Percentiles rank a stretch among this genome's conserved stretches.
These are phyloP conservation scores for Ophioceras dolichostomum DNA, from an alignment of 2,329 filamentous ascomycete genomes.

Conservation along the genomic window DNA sequence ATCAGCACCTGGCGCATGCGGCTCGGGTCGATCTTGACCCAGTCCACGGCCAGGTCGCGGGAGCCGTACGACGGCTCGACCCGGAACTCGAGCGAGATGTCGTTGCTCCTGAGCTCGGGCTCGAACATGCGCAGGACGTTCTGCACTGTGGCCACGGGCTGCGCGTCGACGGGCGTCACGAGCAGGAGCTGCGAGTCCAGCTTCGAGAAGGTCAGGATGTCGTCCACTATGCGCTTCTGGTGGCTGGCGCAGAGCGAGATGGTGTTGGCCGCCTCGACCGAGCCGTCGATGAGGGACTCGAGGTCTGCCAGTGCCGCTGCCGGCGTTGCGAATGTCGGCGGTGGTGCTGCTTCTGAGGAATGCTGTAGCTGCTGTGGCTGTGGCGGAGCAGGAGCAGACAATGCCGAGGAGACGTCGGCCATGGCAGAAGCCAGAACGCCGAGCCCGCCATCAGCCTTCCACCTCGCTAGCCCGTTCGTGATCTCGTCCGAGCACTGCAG, in stretches of 20 bases:
- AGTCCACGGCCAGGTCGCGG: slow-evolving; percentile 49
- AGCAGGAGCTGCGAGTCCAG: slow-evolving; percentile 63
- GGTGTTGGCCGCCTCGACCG: slow-evolving; percentile 67
- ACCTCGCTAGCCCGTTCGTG: slow-evolving; percentile 15
- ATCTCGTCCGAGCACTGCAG: slow-evolving; percentile 70
- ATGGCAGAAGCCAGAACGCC: slow-evolving; percentile 30
- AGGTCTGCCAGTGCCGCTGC: too few relatives aligned
- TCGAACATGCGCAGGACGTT: slow-evolving; percentile 68
- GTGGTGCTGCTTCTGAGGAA: too few relatives aligned
- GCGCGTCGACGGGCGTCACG: slow-evolving; percentile 56
- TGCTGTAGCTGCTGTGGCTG: too few relatives aligned
- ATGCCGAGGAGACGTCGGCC: slow-evolving; percentile 25
- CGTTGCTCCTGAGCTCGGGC: slow-evolving; percentile 57
- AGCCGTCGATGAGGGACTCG: slow-evolving; percentile 36
- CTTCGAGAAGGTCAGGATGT: slow-evolving; percentile 61
- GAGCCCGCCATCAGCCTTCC: neutral
- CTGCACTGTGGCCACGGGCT: slow-evolving; percentile 52
- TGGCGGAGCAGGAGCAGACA: too few relatives aligned
- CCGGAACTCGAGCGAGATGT: slow-evolving; percentile 57
- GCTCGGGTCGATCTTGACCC: slow-evolving; percentile 65
- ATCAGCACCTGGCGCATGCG: slow-evolving; percentile 64
- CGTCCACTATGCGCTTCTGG: slow-evolving; percentile 65
- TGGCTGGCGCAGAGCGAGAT: slow-evolving; percentile 71
- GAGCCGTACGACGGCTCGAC: slow-evolving; percentile 56
- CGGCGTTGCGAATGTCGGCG: too few relatives aligned